Evolutionary conservation across 225 moss, liverwort and hornwort genomes (phyloP).

Genomic region (Antitrichia curtipendula): DNA sequence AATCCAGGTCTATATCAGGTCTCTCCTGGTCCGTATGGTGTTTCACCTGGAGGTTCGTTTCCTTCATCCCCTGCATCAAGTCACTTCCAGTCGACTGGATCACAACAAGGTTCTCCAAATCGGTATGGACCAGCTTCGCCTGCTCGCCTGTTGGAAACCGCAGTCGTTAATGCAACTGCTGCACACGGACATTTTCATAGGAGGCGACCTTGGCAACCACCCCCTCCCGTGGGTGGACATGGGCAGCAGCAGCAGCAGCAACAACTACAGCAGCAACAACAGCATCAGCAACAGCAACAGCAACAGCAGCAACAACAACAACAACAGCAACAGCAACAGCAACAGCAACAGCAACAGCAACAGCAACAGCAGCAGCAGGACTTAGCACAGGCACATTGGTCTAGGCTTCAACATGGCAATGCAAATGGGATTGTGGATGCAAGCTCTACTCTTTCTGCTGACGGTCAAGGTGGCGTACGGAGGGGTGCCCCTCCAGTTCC

Average conservation of each 20-base stretch:
- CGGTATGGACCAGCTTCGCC: constrained; percentile 33
- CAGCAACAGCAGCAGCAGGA: constrained; percentile 21
- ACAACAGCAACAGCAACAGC: not conserved
- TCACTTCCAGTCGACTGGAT: constrained; percentile 22
- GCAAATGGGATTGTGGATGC: constrained; percentile 18
- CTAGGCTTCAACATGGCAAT: constrained; percentile 30
- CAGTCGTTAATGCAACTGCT: constrained; percentile 38
- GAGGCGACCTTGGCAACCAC: constrained; percentile 31
- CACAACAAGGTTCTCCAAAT: constrained; percentile 41
- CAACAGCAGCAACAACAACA: constrained; percentile 3
- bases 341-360: not conserved
- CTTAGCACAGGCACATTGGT: constrained; percentile 29
- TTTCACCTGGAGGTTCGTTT: constrained; percentile 28
- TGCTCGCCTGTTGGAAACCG: constrained; percentile 24
- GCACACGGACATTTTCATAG: constrained; percentile 33
- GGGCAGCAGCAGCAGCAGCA: constrained; percentile 8
- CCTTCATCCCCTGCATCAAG: constrained; percentile 35
- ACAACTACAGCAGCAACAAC: not conserved
- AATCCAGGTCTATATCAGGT: constrained; percentile 24
- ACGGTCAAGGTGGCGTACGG: constrained; percentile 15
- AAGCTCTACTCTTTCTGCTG: not conserved
- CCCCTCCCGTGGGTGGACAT: constrained; percentile 10
- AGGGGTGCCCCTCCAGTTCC: constrained; percentile 33
- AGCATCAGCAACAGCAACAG: constrained; percentile 3
- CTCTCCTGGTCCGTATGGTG: constrained; percentile 28